phyloP scores from a whole-genome alignment of 306 rosid species.

The Chamaecrista fasciculata region DNA sequence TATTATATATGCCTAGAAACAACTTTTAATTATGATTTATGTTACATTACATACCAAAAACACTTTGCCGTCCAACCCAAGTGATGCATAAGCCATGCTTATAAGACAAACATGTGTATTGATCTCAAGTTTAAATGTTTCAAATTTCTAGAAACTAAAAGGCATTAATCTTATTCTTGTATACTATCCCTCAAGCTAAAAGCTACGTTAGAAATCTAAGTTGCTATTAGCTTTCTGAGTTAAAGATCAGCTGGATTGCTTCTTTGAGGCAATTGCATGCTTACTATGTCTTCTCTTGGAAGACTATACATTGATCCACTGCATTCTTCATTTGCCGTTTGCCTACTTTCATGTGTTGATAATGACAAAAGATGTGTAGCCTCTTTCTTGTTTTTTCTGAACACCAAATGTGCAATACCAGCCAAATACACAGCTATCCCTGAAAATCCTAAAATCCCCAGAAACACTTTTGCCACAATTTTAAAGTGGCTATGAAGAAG shows the following conservation, averaged over 20 bases:
- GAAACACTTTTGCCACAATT: slow-evolving; percentile 50
- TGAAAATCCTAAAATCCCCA: slow-evolving; percentile 80
- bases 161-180: background rate
- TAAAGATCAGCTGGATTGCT: slow-evolving; percentile 43
- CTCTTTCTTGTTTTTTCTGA: slow-evolving; percentile 65
- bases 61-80: slow-evolving; percentile 14
- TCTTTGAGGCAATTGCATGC: slow-evolving; percentile 92
- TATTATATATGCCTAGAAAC: too few species aligned
- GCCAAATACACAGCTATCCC: slow-evolving; percentile 76
- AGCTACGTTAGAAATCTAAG: slow-evolving; percentile 17
- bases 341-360: slow-evolving; percentile 58
- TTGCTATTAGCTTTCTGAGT: slow-evolving; percentile 39
- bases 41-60: background rate
- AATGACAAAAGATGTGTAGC: slow-evolving; percentile 60
- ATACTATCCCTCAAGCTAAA: slow-evolving; percentile 8
- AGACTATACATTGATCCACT: slow-evolving; percentile 41
- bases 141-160: slow-evolving; percentile 22
- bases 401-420: slow-evolving; percentile 67
- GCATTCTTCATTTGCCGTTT: slow-evolving; percentile 44
- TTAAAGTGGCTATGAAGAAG: slow-evolving; percentile 60
- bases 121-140: background rate
- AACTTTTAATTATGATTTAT: background rate
- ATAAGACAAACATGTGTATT: background rate
- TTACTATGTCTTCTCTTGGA: slow-evolving; percentile 76
- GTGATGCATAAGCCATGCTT: slow-evolving; percentile 8